A percentile compares a stretch with the other conserved stretches of the same genome.
These are phyloP conservation scores for Mycena venus DNA, from an alignment of 768 basidiomycete species.

Conservation along the genomic window DNA sequence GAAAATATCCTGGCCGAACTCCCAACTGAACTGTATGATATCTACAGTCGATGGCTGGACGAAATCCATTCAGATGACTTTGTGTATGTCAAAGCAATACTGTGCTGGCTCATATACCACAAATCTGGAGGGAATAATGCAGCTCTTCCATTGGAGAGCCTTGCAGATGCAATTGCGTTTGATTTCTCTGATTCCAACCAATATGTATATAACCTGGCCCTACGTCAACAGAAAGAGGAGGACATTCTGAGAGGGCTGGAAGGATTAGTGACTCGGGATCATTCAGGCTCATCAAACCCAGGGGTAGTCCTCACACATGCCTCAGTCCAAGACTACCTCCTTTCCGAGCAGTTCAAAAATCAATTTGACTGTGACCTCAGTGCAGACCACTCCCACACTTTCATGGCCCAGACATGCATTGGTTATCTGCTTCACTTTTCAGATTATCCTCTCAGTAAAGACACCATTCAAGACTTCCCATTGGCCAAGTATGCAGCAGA, in stretches of 20 bases:
- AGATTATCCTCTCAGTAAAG: not conserved
- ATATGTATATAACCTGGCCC: not conserved
- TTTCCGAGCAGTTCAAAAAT: not conserved
- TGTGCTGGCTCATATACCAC: not conserved
- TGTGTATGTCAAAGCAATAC: not conserved
- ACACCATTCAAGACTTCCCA: not conserved
- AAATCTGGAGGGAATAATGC: no score
- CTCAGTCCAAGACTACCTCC: not conserved
- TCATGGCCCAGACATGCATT: not conserved
- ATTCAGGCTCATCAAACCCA: no score
- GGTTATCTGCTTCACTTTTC: not conserved
- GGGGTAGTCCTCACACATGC: not conserved
- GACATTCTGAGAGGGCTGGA: not conserved
- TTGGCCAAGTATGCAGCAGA: not conserved
- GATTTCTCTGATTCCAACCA: not conserved
- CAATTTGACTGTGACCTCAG: not conserved
- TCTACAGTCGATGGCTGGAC: no score
- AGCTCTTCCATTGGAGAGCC: not conserved
- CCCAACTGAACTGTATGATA: no score
- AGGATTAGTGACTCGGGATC: not conserved
- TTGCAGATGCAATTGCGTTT: not conserved
- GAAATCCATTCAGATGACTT: no score
- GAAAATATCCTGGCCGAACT: no score
- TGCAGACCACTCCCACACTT: not conserved
- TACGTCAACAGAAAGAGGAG: not conserved